Evolutionary conservation across 78 protist species (phyloP).

Genomic region (Monosiga brevicollis): DNA sequence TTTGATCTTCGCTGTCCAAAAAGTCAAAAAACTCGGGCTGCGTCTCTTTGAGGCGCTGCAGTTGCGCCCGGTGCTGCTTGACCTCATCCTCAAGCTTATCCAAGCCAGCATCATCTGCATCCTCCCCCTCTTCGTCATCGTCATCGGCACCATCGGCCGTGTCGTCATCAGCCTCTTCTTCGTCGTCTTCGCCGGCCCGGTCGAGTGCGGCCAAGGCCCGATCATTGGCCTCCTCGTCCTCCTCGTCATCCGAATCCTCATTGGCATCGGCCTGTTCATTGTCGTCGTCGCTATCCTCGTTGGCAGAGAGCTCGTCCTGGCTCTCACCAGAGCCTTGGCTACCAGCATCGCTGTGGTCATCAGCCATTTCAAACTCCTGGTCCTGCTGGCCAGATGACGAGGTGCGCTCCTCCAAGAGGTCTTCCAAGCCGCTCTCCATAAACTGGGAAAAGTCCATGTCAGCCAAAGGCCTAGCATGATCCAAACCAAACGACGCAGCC

Average conservation of each 20-base stretch:
- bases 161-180: neutral
- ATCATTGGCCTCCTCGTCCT: neutral
- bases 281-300: neutral
- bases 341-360: neutral
- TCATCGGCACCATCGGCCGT: no score
- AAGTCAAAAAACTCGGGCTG: slow-evolving; percentile 18
- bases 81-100: neutral
- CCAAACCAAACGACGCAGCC: no score
- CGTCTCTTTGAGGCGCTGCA: slow-evolving; percentile 6
- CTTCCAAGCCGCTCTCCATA: no score
- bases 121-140: slow-evolving; percentile 10
- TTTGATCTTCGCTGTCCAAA: neutral
- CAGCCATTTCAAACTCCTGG: neutral
- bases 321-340: neutral
- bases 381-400: neutral
- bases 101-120: neutral
- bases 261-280: neutral
- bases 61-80: neutral
- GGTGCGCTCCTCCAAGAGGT: no score
- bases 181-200: neutral
- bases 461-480: no score
- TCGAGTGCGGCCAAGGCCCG: neutral
- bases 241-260: neutral
- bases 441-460: no score
- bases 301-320: neutral